These are phyloP conservation scores for Neurospora pannonica DNA, from an alignment of 495 filamentous ascomycete genomes.

Conservation along the genomic window DNA sequence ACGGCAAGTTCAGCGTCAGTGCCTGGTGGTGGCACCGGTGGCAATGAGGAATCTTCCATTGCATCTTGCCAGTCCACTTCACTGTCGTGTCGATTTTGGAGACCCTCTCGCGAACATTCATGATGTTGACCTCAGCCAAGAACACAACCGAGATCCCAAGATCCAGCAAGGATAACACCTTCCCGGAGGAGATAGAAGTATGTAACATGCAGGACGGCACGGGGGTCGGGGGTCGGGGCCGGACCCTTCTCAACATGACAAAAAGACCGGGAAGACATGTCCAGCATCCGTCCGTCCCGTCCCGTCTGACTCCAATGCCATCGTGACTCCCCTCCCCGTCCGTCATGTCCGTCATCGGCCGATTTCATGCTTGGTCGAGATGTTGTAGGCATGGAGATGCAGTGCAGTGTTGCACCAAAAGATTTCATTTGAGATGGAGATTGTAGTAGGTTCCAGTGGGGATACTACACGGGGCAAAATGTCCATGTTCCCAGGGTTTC, in stretches of 20 bases:
- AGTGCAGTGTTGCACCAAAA: background rate
- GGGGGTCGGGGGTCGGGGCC: background rate
- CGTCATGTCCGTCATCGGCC: background rate
- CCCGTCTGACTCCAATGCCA: background rate
- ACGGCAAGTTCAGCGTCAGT: too few species aligned
- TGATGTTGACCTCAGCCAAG: background rate
- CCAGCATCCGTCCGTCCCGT: background rate
- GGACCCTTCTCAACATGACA: background rate
- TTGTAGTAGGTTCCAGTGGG: background rate
- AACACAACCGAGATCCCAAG: background rate
- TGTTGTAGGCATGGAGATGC: background rate
- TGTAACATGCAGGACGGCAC: background rate
- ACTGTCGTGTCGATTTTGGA: background rate
- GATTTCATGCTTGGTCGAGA: background rate
- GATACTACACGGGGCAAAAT: background rate
- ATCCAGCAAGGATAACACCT: background rate
- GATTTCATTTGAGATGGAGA: background rate
- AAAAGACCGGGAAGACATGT: background rate
- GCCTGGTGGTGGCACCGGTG: background rate
- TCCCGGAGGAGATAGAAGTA: background rate
- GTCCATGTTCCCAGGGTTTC: background rate
- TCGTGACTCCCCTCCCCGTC: background rate
- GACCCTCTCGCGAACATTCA: background rate
- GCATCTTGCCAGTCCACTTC: background rate
- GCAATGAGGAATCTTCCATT: background rate